Evolutionary conservation across 192 early-diverging fungal species (phyloP).

Genomic region (Martensiomyces pterosporus): DNA sequence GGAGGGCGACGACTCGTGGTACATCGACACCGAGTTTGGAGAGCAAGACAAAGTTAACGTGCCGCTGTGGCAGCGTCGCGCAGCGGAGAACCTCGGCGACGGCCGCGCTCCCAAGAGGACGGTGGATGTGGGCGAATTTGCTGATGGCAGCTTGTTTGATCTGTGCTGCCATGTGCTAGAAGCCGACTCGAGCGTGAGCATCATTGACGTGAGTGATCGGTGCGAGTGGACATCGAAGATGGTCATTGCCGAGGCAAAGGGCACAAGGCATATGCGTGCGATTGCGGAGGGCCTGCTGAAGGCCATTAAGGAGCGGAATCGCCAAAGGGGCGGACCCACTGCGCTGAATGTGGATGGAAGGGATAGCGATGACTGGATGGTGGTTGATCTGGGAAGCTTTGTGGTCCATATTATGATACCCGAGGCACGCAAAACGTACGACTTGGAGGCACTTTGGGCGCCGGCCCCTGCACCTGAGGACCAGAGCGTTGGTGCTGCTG

Average conservation of each 20-base stretch:
- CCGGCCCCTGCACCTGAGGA: background rate
- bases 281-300: constrained; percentile 33
- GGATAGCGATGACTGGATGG: constrained; percentile 51
- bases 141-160: constrained; percentile 29
- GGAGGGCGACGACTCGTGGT: constrained; percentile 43
- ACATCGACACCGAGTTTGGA: constrained; percentile 25
- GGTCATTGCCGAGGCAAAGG: constrained; percentile 37
- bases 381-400: constrained; percentile 42
- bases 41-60: background rate
- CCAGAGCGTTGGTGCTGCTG: no score
- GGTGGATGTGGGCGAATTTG: constrained; percentile 3
- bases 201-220: constrained; percentile 25
- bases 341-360: constrained; percentile 37
- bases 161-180: constrained; percentile 19
- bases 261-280: constrained; percentile 48
- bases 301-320: constrained; percentile 33
- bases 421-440: constrained; percentile 32
- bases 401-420: constrained; percentile 45
- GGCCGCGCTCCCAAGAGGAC: no score
- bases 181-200: constrained; percentile 14
- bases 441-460: constrained; percentile 36
- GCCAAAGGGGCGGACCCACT: background rate
- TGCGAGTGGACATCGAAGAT: constrained; percentile 40
- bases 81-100: constrained; percentile 18
- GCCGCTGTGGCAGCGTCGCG: constrained; percentile 41